Percentiles rank a stretch among this genome's conserved stretches.
Evolutionary conservation across 805 yeast species (phyloP).

Genomic region (Danielia reshetovae): DNA sequence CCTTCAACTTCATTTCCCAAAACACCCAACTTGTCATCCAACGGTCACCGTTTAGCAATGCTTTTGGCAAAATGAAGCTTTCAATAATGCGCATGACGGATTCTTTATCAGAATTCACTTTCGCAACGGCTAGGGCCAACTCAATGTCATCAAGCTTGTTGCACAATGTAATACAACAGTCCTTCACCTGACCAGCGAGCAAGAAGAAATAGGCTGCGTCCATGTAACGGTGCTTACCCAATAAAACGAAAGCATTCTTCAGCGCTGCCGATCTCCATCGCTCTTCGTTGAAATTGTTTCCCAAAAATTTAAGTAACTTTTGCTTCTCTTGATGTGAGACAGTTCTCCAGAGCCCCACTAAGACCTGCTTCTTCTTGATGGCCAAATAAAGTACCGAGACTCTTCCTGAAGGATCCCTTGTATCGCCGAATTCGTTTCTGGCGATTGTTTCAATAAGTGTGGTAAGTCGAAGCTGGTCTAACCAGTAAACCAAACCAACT

Average conservation of each 20-base stretch:
- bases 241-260: constrained; percentile 86
- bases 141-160: constrained; percentile 64
- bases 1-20: constrained; percentile 50
- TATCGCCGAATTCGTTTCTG: constrained; percentile 58
- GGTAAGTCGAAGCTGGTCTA: constrained; percentile 25
- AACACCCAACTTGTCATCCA: constrained; percentile 83
- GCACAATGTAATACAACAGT: constrained; percentile 71
- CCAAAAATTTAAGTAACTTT: constrained; percentile 74
- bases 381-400: constrained; percentile 79
- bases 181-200: constrained; percentile 69
- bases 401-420: constrained; percentile 63
- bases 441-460: constrained; percentile 65
- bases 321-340: constrained; percentile 74
- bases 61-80: constrained; percentile 49
- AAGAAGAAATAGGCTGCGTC: constrained; percentile 91
- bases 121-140: constrained; percentile 76
- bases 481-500: constrained; percentile 73
- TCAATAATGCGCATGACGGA: constrained; percentile 44
- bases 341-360: constrained; percentile 82
- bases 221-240: constrained; percentile 81
- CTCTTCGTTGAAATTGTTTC: constrained; percentile 67
- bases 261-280: constrained; percentile 88
- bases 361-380: constrained; percentile 66
- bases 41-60: constrained; percentile 60
- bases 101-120: constrained; percentile 49